Evolutionary conservation across 2,329 filamentous ascomycete species (phyloP).

Genomic region (Aspergillus luchuensis): DNA sequence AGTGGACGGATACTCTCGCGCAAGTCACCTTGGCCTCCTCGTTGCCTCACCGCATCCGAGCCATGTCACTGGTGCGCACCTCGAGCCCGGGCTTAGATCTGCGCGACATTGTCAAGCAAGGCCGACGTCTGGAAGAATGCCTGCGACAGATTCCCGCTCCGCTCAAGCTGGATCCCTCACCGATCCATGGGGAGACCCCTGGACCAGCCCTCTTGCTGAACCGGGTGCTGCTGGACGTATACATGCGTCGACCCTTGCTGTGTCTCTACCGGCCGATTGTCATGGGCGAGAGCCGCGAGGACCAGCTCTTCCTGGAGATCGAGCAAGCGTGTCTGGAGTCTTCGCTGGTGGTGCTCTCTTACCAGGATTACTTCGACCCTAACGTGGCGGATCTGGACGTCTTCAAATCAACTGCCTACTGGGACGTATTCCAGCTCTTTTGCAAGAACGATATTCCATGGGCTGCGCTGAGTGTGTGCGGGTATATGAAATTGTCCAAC

Average conservation of each 20-base stretch:
- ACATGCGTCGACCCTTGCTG: slow-evolving; percentile 32
- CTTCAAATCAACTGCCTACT: slow-evolving; percentile 23
- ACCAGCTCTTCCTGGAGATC: slow-evolving; percentile 22
- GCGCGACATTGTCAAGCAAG: slow-evolving; percentile 14
- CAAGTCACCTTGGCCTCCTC: slow-evolving; percentile 20
- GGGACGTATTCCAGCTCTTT: slow-evolving; percentile 32
- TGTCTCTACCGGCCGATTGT: slow-evolving; percentile 32
- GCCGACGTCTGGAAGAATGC: slow-evolving; percentile 12
- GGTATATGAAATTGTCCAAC: slow-evolving; percentile 26
- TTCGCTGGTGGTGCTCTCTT: slow-evolving; percentile 29
- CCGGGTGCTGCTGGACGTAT: slow-evolving; percentile 31
- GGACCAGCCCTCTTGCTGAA: slow-evolving; percentile 14
- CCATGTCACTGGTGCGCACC: slow-evolving; percentile 15
- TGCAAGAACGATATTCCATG: slow-evolving; percentile 35
- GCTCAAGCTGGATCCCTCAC: slow-evolving; percentile 6
- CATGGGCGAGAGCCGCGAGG: slow-evolving; percentile 15
- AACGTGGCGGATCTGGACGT: slow-evolving; percentile 30
- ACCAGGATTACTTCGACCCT: slow-evolving; percentile 38
- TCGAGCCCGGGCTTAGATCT: slow-evolving; percentile 12
- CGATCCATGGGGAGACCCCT: not conserved
- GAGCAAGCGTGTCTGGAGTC: slow-evolving; percentile 28
- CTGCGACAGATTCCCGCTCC: slow-evolving; percentile 12
- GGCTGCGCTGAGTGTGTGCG: slow-evolving; percentile 35
- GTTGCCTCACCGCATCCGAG: slow-evolving; percentile 19
- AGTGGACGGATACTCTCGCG: slow-evolving; percentile 19